A percentile compares a stretch with the other conserved stretches of the same genome.
These are phyloP conservation scores for Pseudisothecium myosuroides DNA, from an alignment of 225 moss, liverwort and hornwort species.

Conservation along the genomic window DNA sequence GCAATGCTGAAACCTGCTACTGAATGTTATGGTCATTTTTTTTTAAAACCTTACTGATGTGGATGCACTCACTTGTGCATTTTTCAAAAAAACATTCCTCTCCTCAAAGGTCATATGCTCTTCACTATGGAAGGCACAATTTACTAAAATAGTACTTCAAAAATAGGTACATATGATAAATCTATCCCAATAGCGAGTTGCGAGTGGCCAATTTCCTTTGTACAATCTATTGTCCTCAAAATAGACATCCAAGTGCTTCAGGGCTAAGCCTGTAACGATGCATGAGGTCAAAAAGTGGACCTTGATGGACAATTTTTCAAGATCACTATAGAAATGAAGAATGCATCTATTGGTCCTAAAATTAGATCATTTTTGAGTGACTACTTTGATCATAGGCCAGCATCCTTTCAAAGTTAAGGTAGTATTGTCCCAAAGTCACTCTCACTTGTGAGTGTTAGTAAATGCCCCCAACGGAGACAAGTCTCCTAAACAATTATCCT, in stretches of 20 bases:
- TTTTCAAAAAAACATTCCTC: not conserved
- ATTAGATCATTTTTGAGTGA: not conserved
- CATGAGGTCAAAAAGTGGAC: not conserved
- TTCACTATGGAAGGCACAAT: accelerated
- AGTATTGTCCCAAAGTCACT: not conserved
- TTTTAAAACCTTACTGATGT: not conserved
- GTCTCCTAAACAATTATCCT: too few relatives aligned
- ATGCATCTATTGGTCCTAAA: not conserved
- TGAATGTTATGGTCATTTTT: too few relatives aligned
- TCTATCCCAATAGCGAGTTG: not conserved
- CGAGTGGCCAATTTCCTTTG: not conserved
- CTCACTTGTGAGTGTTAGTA: too few relatives aligned
- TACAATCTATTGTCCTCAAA: not conserved
- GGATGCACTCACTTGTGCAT: not conserved
- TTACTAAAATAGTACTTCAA: not conserved
- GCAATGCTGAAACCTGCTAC: too few relatives aligned
- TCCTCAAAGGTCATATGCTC: not conserved
- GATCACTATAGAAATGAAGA: not conserved
- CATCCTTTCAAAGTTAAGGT: not conserved
- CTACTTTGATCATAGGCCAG: not conserved
- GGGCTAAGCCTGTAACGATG: accelerated
- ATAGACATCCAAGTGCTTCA: accelerated
- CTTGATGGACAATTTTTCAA: not conserved
- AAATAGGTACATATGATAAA: not conserved
- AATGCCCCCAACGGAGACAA: not conserved